A percentile compares a stretch with the other conserved stretches of the same genome.
phyloP scores from a whole-genome alignment of 805 yeast species.

The Priceomyces haplophilus region DNA sequence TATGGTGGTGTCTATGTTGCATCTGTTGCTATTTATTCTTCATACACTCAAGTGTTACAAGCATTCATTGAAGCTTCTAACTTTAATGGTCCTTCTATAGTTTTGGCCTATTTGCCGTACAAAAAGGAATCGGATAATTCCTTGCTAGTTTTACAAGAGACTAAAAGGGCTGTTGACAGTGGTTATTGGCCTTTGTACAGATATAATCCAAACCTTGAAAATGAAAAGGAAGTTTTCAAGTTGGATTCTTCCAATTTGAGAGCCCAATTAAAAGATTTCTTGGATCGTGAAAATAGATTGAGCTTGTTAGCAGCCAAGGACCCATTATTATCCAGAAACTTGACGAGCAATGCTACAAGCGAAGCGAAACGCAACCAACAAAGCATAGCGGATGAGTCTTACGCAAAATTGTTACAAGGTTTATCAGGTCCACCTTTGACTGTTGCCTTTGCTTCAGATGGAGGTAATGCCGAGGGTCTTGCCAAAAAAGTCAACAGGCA shows the following conservation, averaged over 20 bases:
- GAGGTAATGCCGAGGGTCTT: conserved; percentile 82
- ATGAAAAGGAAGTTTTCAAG: conserved; percentile 58
- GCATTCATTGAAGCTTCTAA: conserved; percentile 87
- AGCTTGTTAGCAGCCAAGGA: conserved; percentile 66
- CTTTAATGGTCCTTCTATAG: conserved; percentile 86
- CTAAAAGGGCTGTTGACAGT: conserved; percentile 83
- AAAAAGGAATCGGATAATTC: conserved; percentile 61
- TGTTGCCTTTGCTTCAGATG: conserved; percentile 85
- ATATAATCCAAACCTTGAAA: conserved; percentile 62
- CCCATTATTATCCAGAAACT: conserved; percentile 75
- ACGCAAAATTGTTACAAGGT: conserved; percentile 73
- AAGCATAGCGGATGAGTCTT: conserved; percentile 72
- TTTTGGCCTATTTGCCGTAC: conserved; percentile 86
- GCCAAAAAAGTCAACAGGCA: conserved; percentile 77
- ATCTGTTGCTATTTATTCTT: conserved; percentile 88
- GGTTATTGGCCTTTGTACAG: conserved; percentile 98
- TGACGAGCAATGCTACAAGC: conserved; percentile 58
- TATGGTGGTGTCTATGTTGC: conserved; percentile 88
- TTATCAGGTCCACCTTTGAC: conserved; percentile 90
- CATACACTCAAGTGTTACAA: conserved; percentile 88
- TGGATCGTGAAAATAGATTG: conserved; percentile 87
- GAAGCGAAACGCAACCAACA: conserved; percentile 58
- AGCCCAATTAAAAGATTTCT: conserved; percentile 70
- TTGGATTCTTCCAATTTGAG: conserved; percentile 82
- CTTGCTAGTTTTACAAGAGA: conserved; percentile 73